Conservation (phyloP, 345 rosid genomes). For the Clarkia xantiana region DNA sequence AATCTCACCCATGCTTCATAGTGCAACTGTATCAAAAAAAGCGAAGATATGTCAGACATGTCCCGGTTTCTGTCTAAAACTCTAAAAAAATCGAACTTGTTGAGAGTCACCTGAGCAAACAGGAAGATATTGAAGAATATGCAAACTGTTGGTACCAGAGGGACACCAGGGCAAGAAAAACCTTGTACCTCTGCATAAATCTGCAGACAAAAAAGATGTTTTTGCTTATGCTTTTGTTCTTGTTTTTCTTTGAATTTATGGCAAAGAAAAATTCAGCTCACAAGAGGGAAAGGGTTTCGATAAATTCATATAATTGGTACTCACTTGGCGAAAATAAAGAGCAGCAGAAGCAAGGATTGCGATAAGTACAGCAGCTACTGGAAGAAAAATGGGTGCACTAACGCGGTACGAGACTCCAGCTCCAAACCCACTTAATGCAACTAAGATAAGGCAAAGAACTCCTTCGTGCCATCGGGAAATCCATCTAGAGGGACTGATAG, state of each 20-base stretch:
- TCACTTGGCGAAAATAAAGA: slow-evolving; percentile 59
- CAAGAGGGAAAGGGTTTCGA: background rate
- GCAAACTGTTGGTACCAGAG: slow-evolving; percentile 59
- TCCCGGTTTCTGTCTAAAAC: slow-evolving; percentile 3
- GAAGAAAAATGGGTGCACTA: slow-evolving; percentile 33
- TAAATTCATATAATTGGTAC: slow-evolving; percentile 6
- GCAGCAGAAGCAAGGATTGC: slow-evolving; percentile 42
- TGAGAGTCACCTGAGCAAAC: slow-evolving; percentile 63
- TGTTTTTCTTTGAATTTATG: background rate
- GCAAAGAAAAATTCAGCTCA: background rate
- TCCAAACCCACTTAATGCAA: slow-evolving; percentile 65
- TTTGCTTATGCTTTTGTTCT: background rate
- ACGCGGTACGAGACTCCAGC: slow-evolving; percentile 57
- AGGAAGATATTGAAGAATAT: slow-evolving; percentile 88
- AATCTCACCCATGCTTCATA: slow-evolving; percentile 90
- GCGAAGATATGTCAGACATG: background rate
- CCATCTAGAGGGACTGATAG: slow-evolving; percentile 33
- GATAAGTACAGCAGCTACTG: slow-evolving; percentile 28
- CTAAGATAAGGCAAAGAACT: slow-evolving; percentile 47
- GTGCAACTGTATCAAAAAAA: slow-evolving; percentile 53
- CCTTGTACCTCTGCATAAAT: slow-evolving; percentile 41
- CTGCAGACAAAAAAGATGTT: slow-evolving; percentile 23
- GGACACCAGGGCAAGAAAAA: slow-evolving; percentile 86
- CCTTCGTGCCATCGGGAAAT: slow-evolving; percentile 62
- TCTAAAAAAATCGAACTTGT: no score